Evolutionary conservation across 1,284 basidiomycete species (phyloP), one percentile per base, ranked within the genome.

Genomic region (Puccinia polysora): DNA sequence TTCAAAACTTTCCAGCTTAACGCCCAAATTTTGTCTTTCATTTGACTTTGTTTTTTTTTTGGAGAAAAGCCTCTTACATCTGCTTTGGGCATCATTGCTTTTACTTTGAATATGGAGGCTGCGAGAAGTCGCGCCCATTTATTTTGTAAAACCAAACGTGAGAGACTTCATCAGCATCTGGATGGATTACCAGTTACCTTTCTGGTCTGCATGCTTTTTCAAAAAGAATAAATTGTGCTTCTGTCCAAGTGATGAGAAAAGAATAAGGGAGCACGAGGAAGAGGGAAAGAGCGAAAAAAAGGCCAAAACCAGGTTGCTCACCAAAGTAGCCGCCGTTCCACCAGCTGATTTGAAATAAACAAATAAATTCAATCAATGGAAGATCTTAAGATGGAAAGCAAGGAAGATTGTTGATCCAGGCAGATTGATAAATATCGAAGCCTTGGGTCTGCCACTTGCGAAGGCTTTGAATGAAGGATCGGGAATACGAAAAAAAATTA

Each of bases 281-380:
- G 32, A 20, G n/a, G 43, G 73, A 28, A 45, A n/a, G 36, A 68
- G 71, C 34, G 23, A 65, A 18, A 56, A 64, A 28, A 20, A 60
- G 30, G 72, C 40, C 49, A 36, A 45, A 25, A 58, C n/a, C n/a
- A n/a, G n/a, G n/a, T 28, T 65, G 34, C 69, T 52, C 45, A 62
- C 52, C 93, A 77, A 95, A 96, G 83, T 92, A 96, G 25, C 92
- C 93, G 58, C 91, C 94, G 78, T 97, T 84, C 84, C 83, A 83
- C 62, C 69, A 71, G 23, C 69, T 71, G 25, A 28, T 65, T 49
- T 25, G 23, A 25, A 2, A 49, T 10, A 2, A 3, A 49, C 2
- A 49, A 10, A 2, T 49, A 49, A 10, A 49, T 49, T 18, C 20
- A n/a, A 14, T 10, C 12, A 53, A 53, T 10, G 12, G 43, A 5